Conservation (phyloP, 116 monocot genomes). For the Cymodocea nodosa region DNA sequence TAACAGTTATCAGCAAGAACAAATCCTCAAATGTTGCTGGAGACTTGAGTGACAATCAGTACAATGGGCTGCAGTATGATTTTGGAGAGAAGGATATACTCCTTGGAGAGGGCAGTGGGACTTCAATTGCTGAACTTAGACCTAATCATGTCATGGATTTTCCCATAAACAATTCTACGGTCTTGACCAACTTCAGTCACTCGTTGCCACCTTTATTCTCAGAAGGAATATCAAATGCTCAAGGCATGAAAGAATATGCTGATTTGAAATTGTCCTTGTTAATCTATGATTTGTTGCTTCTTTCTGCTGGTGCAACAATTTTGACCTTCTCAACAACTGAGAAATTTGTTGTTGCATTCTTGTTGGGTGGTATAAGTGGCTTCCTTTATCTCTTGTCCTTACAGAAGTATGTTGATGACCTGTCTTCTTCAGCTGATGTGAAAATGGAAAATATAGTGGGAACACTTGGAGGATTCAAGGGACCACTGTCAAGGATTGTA, state of each 20-base stretch:
- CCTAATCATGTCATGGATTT: slow-evolving; percentile 26
- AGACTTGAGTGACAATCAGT: background rate
- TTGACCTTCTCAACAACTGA: slow-evolving; percentile 20
- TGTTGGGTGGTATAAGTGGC: slow-evolving; percentile 52
- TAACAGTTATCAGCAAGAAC: slow-evolving; percentile 31
- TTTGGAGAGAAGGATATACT: slow-evolving; percentile 46
- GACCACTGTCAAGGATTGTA: slow-evolving; percentile 29
- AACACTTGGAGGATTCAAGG: slow-evolving; percentile 22
- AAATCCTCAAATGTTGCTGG: background rate
- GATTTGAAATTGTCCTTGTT: slow-evolving; percentile 80
- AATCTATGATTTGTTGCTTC: slow-evolving; percentile 44
- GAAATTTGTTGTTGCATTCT: slow-evolving; percentile 40
- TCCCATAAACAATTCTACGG: slow-evolving; percentile 7
- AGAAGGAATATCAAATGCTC: slow-evolving; percentile 26
- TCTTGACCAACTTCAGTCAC: slow-evolving; percentile 5
- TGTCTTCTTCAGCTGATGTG: slow-evolving; percentile 22
- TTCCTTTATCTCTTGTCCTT: slow-evolving; percentile 62
- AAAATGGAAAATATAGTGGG: slow-evolving; percentile 7
- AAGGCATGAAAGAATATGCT: slow-evolving; percentile 70
- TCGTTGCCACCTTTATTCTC: background rate
- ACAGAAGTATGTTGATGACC: slow-evolving; percentile 82
- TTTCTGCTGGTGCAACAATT: slow-evolving; percentile 29
- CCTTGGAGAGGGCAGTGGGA: slow-evolving; percentile 51
- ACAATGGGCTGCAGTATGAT: slow-evolving; percentile 32
- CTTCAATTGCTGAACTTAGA: slow-evolving; percentile 45